phyloP scores from a whole-genome alignment of 2,329 filamentous ascomycete genomes.

The Parafenestella ontariensis region DNA sequence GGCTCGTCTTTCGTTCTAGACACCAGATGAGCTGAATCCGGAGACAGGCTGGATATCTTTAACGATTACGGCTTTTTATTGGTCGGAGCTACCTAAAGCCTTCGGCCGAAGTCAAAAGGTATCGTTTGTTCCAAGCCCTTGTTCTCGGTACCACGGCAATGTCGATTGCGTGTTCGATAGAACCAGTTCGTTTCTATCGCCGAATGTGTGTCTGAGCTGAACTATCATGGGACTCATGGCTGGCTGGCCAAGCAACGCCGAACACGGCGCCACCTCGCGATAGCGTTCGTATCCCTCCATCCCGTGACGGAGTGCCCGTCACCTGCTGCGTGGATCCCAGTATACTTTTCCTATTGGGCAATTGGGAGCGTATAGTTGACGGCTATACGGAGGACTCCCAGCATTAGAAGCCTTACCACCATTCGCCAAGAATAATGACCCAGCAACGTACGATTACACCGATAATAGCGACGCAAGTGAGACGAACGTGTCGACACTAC shows the following conservation, averaged over 20 bases:
- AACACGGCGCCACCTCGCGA: constrained; percentile 13
- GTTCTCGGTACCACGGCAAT: neutral
- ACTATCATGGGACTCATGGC: constrained; percentile 3
- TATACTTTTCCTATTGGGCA: constrained; percentile 6
- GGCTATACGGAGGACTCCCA: constrained; percentile 7
- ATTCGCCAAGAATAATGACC: neutral
- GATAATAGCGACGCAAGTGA: constrained; percentile 3
- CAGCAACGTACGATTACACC: constrained; percentile 1
- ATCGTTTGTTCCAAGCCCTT: neutral
- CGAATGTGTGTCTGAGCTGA: constrained; percentile 1
- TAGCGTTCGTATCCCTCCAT: constrained; percentile 11
- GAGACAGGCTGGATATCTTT: neutral
- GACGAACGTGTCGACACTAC: too few species aligned
- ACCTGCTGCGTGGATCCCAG: neutral
- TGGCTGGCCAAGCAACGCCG: constrained; percentile 15
- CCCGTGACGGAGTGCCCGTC: constrained; percentile 12
- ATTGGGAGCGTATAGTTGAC: constrained; percentile 3
- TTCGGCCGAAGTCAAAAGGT: neutral
- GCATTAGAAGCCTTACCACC: constrained; percentile 7
- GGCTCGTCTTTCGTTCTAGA: neutral
- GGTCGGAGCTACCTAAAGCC: neutral
- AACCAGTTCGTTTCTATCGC: constrained; percentile 3
- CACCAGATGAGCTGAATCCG: neutral
- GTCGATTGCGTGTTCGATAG: neutral
- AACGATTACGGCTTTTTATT: neutral